Conservation (phyloP, 768 basidiomycete species). For the Rhodosporidiobolus sp. region DNA sequence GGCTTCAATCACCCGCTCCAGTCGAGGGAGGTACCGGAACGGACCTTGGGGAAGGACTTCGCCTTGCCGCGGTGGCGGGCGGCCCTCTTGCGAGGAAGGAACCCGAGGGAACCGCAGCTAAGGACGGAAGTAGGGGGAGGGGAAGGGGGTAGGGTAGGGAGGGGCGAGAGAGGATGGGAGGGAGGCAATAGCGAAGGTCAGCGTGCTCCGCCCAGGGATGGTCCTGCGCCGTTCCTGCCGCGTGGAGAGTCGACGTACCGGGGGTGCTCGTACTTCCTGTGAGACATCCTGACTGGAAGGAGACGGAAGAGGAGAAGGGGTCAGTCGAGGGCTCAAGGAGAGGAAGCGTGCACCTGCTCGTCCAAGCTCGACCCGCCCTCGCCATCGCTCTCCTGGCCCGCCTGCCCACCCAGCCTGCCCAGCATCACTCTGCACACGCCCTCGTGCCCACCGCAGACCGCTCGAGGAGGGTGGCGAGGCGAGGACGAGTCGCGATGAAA, state of each 20-base stretch:
- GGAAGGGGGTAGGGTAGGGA: neutral
- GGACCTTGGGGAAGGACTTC: conserved; percentile 97
- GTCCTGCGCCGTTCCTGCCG: too few species aligned
- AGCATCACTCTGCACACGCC: too few species aligned
- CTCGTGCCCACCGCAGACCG: too few species aligned
- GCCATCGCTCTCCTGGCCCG: too few species aligned
- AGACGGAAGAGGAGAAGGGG: neutral
- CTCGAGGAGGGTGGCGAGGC: too few species aligned
- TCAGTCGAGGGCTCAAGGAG: neutral
- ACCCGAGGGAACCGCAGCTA: conserved; percentile 78
- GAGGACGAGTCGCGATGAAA: too few species aligned
- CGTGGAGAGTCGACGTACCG: conserved; percentile 24
- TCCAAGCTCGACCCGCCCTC: neutral
- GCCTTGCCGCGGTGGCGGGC: conserved; percentile 98
- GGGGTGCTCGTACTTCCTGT: conserved; percentile 44
- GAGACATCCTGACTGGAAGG: conserved; percentile 31
- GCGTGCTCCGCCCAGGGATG: neutral
- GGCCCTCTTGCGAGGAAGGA: conserved; percentile 92
- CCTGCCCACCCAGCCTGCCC: too few species aligned
- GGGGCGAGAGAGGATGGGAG: neutral
- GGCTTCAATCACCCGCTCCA: conserved; percentile 8
- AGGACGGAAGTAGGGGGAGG: neutral
- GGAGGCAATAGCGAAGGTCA: neutral
- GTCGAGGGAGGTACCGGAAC: conserved; percentile 44
- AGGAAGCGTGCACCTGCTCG: neutral